Evolutionary conservation across 2,329 filamentous ascomycete species (phyloP).

Genomic region (Fusarium chuoi): DNA sequence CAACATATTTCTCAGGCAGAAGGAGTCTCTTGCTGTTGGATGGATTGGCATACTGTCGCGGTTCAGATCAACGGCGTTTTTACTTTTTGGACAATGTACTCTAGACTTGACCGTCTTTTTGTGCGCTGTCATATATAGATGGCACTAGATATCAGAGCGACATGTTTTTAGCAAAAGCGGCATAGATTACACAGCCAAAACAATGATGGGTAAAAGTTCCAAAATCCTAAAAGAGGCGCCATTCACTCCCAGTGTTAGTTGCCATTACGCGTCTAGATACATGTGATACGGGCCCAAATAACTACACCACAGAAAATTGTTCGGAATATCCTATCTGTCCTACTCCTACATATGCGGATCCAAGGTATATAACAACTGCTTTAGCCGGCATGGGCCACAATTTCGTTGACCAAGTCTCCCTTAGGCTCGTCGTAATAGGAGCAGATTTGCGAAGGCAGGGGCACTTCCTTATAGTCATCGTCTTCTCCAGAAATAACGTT

Average conservation of each 20-base stretch:
- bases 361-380: conserved; percentile 8
- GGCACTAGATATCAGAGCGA: conserved; percentile 11
- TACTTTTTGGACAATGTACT: conserved; percentile 7
- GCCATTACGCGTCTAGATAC: conserved; percentile 19
- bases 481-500: conserved; percentile 77
- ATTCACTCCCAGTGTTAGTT: conserved; percentile 9
- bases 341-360: conserved; percentile 34
- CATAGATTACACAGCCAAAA: conserved; percentile 6
- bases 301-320: not conserved
- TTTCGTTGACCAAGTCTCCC: conserved; percentile 86
- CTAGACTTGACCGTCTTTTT: conserved; percentile 20
- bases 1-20: not conserved
- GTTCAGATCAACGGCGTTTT: not conserved
- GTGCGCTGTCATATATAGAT: conserved; percentile 1
- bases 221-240: conserved; percentile 6
- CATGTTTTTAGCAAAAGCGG: not conserved
- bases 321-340: conserved; percentile 32
- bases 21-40: not conserved
- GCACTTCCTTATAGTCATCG: conserved; percentile 87
- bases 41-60: not conserved
- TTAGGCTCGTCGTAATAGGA: conserved; percentile 75
- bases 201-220: not conserved
- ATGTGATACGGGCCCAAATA: conserved; percentile 10
- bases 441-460: conserved; percentile 90
- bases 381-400: conserved; percentile 91